These are phyloP conservation scores for Calcarisporium arbuscula DNA, from an alignment of 2,329 filamentous ascomycete genomes.

Conservation along the genomic window DNA sequence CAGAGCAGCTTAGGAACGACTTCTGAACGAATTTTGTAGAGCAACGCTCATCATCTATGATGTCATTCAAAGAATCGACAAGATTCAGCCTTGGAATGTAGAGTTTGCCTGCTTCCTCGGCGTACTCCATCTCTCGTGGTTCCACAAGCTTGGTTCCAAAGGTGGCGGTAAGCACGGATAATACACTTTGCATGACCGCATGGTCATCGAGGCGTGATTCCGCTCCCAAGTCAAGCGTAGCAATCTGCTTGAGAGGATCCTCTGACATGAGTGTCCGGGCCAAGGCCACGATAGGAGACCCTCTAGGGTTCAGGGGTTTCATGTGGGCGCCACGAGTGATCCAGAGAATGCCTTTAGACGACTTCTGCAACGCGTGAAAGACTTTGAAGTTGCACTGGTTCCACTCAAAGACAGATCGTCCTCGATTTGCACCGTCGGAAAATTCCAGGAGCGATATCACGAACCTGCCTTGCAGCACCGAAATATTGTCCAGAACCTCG, in stretches of 20 bases:
- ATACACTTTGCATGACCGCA: constrained; percentile 14
- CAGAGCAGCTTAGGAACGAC: constrained; percentile 12
- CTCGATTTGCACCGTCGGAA: constrained; percentile 14
- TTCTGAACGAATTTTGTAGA: constrained; percentile 7
- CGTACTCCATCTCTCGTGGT: constrained; percentile 37
- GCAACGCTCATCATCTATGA: constrained; percentile 31
- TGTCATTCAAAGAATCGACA: constrained; percentile 31
- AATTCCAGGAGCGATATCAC: constrained; percentile 44
- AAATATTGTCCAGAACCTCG: constrained; percentile 10
- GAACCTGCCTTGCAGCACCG: constrained; percentile 17
- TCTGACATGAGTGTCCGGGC: constrained; percentile 44
- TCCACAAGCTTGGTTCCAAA: constrained; percentile 14
- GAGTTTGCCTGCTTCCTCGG: constrained; percentile 28
- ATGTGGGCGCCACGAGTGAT: constrained; percentile 36
- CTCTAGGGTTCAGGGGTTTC: constrained; percentile 25
- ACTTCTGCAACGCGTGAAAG: constrained; percentile 33
- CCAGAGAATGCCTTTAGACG: constrained; percentile 39
- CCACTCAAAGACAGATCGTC: constrained; percentile 31
- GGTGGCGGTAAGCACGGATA: constrained; percentile 17
- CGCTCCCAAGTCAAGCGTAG: constrained; percentile 34
- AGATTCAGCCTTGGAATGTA: constrained; percentile 40
- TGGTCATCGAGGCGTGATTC: constrained; percentile 13
- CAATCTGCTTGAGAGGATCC: constrained; percentile 34
- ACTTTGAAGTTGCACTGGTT: constrained; percentile 28
- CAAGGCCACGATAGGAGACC: constrained; percentile 37